Evolutionary conservation across 768 basidiomycete species (phyloP).

Genomic region (Suillus brevipes): DNA sequence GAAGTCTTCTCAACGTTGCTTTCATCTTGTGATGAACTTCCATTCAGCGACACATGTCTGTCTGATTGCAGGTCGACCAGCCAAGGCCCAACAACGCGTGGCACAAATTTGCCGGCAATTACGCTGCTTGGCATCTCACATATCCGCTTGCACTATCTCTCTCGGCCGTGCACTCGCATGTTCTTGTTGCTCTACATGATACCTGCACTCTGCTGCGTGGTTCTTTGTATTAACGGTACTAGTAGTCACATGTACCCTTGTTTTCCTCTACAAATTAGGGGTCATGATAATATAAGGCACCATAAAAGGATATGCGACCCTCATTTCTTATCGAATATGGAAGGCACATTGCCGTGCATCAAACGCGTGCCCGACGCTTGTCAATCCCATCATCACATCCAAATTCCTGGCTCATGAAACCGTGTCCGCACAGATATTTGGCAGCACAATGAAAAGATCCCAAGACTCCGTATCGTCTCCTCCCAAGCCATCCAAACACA

Average conservation of each 20-base stretch:
- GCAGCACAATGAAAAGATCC: constrained; percentile 32
- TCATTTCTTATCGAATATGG: background rate
- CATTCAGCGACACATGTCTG: background rate
- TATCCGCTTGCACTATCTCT: background rate
- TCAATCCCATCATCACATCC: background rate
- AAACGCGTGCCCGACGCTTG: background rate
- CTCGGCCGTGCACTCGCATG: background rate
- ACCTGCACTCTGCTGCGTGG: background rate
- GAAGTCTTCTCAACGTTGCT: background rate
- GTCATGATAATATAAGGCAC: background rate
- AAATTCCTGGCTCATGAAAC: background rate
- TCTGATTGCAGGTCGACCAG: background rate
- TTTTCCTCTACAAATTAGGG: background rate
- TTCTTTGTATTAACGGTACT: background rate
- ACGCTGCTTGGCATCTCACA: background rate
- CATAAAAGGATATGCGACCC: background rate
- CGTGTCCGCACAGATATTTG: background rate
- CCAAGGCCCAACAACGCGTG: background rate
- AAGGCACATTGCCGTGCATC: constrained; percentile 1
- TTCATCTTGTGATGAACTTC: background rate
- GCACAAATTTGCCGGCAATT: background rate
- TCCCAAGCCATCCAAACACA: constrained; percentile 27
- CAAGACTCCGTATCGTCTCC: constrained; percentile 22
- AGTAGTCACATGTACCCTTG: background rate
- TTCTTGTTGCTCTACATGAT: background rate